Evolutionary conservation across 129 eudicot species (phyloP), one percentile per base, ranked within the genome.

Genomic region (Tagetes patula): DNA sequence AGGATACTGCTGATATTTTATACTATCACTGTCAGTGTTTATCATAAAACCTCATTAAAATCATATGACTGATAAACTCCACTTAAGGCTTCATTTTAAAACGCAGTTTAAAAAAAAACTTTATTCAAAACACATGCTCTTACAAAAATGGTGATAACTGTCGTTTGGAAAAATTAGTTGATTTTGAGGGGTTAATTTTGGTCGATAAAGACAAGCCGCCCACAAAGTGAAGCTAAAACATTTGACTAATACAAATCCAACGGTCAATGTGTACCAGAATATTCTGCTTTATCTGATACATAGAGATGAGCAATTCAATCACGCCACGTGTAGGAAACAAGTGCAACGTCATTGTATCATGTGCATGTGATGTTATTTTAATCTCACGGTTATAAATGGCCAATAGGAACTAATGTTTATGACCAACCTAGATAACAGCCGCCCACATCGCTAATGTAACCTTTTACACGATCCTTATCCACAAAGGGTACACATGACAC

Each of bases 131-230:
- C 27, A 20, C 27, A 20, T 20, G 27, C 27, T 20, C 27, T 20
- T 20, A 20, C 27, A 20, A 20, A 20, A 20, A 20, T 20, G 27
- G 27, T 20, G 27, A 20, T 20, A 20, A 20, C 27, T 20, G 27
- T 20, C 27, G 27, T 20, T 20, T 20, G 27, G 27, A 20, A 20
- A 20, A 20, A 20, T 20, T 20, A 20, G 27, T 20, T 20, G 27
- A 59, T 9, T 33, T 59, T 33, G 41, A n/a, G 65, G 60, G 63
- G 63, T 55, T 1, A 37, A 37, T 55, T 55, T 55, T 12, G 69
- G 71, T 76, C 67, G 69, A 82, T 72, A 72, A 73, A 66, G 85
- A 82, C 74, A 82, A 72, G 82, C 82, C 85, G 81, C 85, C 82
- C 77, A 77, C 79, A 81, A 77, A 73, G 53, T 46, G 60, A 66